Conservation (phyloP, 2,329 filamentous ascomycete species). For the Paracoccidioides brasiliensis region DNA sequence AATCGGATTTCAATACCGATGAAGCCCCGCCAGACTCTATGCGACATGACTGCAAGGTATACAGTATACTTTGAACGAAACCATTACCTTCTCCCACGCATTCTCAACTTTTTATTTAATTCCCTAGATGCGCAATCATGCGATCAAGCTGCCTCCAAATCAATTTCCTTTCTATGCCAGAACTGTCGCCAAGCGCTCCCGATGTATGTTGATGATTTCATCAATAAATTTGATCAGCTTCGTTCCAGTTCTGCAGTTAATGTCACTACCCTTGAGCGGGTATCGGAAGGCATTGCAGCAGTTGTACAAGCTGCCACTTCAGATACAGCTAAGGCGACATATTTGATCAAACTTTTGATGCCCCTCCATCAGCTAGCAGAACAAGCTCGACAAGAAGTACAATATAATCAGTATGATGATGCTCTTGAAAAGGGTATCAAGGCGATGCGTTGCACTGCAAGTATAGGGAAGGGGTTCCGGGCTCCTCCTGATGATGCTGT, state of each 20-base stretch:
- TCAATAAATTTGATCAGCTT: constrained; percentile 29
- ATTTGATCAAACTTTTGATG: constrained; percentile 25
- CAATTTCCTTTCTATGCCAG: constrained; percentile 32
- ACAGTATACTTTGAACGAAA: constrained; percentile 33
- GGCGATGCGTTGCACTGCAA: constrained; percentile 28
- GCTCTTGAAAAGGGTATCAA: constrained; percentile 23
- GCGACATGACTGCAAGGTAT: constrained; percentile 33
- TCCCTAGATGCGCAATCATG: constrained; percentile 31
- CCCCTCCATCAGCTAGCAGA: constrained; percentile 26
- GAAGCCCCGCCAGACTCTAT: constrained; percentile 28
- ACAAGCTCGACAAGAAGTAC: constrained; percentile 21
- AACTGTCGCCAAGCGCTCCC: constrained; percentile 30
- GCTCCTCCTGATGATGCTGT: constrained; percentile 25
- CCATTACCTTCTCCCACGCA: constrained; percentile 26
- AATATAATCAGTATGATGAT: constrained; percentile 20
- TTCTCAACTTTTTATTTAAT: constrained; percentile 33
- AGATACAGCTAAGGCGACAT: constrained; percentile 29
- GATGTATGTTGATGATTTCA: constrained; percentile 30
- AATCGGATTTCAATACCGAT: constrained; percentile 21
- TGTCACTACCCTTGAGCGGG: constrained; percentile 27
- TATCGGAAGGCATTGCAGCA: constrained; percentile 33
- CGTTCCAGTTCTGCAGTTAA: constrained; percentile 25
- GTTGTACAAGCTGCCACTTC: constrained; percentile 29
- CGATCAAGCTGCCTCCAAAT: constrained; percentile 30
- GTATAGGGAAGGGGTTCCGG: constrained; percentile 29